Evolutionary conservation across 495 filamentous ascomycete genomes (phyloP).

Genomic region (Viridothelium virens): DNA sequence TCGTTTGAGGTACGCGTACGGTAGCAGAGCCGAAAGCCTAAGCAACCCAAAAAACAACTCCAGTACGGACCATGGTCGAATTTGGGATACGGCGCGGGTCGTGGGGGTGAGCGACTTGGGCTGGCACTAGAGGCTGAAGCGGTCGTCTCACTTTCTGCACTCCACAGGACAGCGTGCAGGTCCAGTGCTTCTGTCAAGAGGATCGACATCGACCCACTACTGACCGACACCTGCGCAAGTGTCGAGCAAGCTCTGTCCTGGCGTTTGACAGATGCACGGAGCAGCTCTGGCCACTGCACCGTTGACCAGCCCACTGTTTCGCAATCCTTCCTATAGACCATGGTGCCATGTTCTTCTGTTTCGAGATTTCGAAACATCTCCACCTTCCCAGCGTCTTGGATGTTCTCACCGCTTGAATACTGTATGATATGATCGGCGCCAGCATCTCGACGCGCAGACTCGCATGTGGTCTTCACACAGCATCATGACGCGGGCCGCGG

Average conservation of each 20-base stretch:
- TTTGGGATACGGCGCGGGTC: neutral
- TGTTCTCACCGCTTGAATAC: too few relatives aligned
- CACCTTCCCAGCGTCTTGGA: too few relatives aligned
- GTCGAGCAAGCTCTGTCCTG: too few relatives aligned
- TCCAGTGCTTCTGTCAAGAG: too few relatives aligned
- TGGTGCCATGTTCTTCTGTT: too few relatives aligned
- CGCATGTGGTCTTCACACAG: neutral
- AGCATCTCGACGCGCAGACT: neutral
- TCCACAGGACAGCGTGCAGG: neutral
- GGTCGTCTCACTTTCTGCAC: constrained; percentile 1
- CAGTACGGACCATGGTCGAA: neutral
- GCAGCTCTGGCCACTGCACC: too few relatives aligned
- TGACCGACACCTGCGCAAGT: too few relatives aligned
- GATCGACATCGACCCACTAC: too few relatives aligned
- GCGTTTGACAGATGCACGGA: too few relatives aligned
- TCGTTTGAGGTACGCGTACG: neutral
- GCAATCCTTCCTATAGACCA: too few relatives aligned
- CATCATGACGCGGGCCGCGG: neutral
- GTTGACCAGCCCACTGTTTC: too few relatives aligned
- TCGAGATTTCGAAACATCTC: too few relatives aligned
- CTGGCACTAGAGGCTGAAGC: neutral
- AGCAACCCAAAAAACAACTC: neutral
- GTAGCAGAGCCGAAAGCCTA: neutral
- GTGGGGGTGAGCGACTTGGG: neutral
- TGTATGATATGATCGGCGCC: neutral